A percentile compares a stretch with the other conserved stretches of the same genome.
These are phyloP conservation scores for Nemania abortiva DNA, from an alignment of 2,329 filamentous ascomycete species.

Conservation along the genomic window DNA sequence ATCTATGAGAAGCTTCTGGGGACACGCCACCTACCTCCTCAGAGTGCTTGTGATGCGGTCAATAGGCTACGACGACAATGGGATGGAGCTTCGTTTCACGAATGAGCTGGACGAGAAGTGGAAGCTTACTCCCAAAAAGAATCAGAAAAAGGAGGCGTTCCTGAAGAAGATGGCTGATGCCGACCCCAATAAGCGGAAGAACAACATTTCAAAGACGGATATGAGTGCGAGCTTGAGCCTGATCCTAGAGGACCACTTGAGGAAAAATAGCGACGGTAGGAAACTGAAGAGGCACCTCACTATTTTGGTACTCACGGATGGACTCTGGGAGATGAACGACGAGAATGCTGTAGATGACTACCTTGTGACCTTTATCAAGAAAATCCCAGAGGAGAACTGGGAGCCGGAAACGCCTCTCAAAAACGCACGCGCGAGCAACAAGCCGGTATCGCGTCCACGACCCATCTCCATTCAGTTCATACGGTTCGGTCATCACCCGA, in stretches of 20 bases:
- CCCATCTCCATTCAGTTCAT: slow-evolving; percentile 51
- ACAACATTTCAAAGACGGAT: slow-evolving; percentile 8
- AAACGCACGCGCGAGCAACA: not conserved
- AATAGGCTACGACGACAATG: slow-evolving; percentile 48
- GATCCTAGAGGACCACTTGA: slow-evolving; percentile 20
- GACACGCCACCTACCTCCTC: slow-evolving; percentile 43
- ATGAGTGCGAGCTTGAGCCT: slow-evolving; percentile 24
- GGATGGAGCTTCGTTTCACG: slow-evolving; percentile 43
- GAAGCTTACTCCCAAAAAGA: slow-evolving; percentile 16
- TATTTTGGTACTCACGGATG: slow-evolving; percentile 39
- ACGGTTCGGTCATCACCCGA: slow-evolving; percentile 46
- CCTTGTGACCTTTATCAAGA: slow-evolving; percentile 23
- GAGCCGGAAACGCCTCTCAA: slow-evolving; percentile 11
- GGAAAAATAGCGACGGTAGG: slow-evolving; percentile 23
- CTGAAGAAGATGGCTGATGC: slow-evolving; percentile 17
- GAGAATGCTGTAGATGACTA: slow-evolving; percentile 24
- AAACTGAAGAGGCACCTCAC: slow-evolving; percentile 31
- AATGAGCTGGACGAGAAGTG: slow-evolving; percentile 12
- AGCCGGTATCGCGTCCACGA: slow-evolving; percentile 29
- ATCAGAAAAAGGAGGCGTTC: slow-evolving; percentile 16
- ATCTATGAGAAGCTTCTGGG: slow-evolving; percentile 46
- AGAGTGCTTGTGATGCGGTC: slow-evolving; percentile 45
- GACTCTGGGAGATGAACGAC: slow-evolving; percentile 28
- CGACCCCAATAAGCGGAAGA: slow-evolving; percentile 8
- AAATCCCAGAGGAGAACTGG: slow-evolving; percentile 20